These are phyloP conservation scores for Pseudonectria foliicola DNA, from an alignment of 2,329 filamentous ascomycete genomes.

Conservation along the genomic window DNA sequence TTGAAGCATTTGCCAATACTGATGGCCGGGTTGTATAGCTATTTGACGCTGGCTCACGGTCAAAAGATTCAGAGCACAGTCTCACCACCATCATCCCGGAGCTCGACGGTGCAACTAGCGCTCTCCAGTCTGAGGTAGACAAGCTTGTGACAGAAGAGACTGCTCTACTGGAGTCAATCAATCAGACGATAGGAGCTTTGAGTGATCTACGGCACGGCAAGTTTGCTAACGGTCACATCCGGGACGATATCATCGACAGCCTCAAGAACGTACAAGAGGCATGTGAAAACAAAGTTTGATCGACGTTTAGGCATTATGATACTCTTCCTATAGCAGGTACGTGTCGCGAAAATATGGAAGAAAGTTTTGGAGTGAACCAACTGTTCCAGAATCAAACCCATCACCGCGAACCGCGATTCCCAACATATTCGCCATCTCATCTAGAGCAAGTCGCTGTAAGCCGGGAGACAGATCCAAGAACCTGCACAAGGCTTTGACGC, in stretches of 20 bases:
- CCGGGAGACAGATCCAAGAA: conserved; percentile 2
- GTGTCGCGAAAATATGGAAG: conserved; percentile 7
- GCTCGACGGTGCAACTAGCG: conserved; percentile 58
- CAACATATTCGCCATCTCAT: conserved; percentile 8
- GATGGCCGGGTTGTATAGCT: conserved; percentile 36
- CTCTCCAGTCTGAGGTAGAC: conserved; percentile 62
- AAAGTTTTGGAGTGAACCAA: conserved; percentile 7
- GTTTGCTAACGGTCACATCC: conserved; percentile 56
- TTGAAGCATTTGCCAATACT: background rate
- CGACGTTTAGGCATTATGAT: conserved; percentile 10
- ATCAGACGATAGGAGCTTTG: conserved; percentile 60
- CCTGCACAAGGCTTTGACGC: conserved; percentile 2
- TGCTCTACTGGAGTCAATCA: conserved; percentile 52
- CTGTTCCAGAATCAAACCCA: conserved; percentile 6
- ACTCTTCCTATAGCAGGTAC: conserved; percentile 8
- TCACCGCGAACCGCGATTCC: conserved; percentile 8
- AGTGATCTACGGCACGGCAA: conserved; percentile 80
- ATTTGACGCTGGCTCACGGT: conserved; percentile 44
- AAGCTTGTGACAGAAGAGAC: conserved; percentile 59
- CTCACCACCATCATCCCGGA: conserved; percentile 59
- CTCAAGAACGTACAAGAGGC: conserved; percentile 49
- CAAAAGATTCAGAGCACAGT: conserved; percentile 48
- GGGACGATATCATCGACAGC: conserved; percentile 60
- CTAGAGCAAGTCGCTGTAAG: conserved; percentile 2
- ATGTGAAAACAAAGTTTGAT: conserved; percentile 45